phyloP scores from a whole-genome alignment of 352 stramenopile genomes.

The Globisporangium parvum region DNA sequence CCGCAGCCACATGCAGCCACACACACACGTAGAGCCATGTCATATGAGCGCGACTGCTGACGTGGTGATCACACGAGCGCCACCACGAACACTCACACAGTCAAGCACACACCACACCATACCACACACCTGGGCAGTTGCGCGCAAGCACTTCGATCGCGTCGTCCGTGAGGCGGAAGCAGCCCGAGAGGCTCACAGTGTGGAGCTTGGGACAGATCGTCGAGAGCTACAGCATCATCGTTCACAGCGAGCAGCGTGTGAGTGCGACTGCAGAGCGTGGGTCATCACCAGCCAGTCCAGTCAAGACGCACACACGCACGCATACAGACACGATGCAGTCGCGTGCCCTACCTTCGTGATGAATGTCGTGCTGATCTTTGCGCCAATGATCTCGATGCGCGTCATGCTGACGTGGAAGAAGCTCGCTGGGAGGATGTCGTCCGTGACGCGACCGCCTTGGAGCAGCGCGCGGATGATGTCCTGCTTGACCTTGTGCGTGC shows the following conservation, averaged over 20 bases:
- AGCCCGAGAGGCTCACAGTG: constrained; percentile 82
- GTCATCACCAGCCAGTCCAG: neutral
- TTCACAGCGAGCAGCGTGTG: neutral
- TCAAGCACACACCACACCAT: no score
- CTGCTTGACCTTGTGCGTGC: constrained; percentile 84
- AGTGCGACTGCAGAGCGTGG: neutral
- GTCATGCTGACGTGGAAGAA: constrained; percentile 88
- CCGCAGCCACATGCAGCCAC: neutral
- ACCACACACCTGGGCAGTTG: constrained; percentile 70
- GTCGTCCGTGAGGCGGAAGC: constrained; percentile 85
- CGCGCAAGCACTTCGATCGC: constrained; percentile 74
- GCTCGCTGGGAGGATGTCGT: constrained; percentile 73
- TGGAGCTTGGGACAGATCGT: constrained; percentile 81
- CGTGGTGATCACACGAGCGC: no score
- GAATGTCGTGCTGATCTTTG: constrained; percentile 79
- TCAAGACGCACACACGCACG: neutral
- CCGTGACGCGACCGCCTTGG: constrained; percentile 58
- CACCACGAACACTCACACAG: no score
- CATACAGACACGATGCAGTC: neutral
- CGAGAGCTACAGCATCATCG: constrained; percentile 33
- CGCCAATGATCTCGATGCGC: constrained; percentile 77
- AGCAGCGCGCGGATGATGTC: constrained; percentile 79
- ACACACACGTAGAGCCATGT: neutral
- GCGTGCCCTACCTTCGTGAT: constrained; percentile 37
- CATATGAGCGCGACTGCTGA: no score